Evolutionary conservation across 305 asterid species (phyloP).

Genomic region (Salvia sclarea): DNA sequence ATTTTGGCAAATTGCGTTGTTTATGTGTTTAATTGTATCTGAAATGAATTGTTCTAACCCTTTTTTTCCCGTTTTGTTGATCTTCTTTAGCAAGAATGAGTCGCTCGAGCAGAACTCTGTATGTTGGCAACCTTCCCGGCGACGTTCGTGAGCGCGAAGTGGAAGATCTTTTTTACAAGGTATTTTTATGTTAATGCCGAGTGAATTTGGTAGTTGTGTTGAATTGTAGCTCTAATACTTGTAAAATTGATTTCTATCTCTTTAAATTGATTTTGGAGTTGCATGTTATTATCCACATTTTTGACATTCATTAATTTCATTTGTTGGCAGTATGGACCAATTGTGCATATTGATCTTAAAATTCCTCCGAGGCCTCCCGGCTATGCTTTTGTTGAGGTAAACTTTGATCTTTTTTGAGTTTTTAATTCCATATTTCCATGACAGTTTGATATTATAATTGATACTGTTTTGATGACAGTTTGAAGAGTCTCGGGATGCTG

Average conservation of each 20-base stretch:
- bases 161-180: conserved; percentile 96
- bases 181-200: not conserved
- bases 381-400: conserved; percentile 97
- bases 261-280: conserved; percentile 6
- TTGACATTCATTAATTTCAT: conserved; percentile 16
- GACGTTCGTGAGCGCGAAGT: conserved; percentile 95
- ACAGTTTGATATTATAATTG: conserved; percentile 10
- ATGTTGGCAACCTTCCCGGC: conserved; percentile 98
- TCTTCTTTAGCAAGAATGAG: conserved; percentile 61
- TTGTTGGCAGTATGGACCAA: conserved; percentile 71
- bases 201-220: not conserved
- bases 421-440: no score
- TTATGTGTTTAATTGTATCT: not conserved
- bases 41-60: not conserved
- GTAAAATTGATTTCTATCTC: not conserved
- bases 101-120: conserved; percentile 93
- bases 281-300: not conserved
- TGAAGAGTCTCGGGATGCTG: conserved; percentile 97
- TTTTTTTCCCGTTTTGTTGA: not conserved
- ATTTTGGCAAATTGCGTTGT: not conserved
- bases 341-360: conserved; percentile 92
- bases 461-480: conserved; percentile 48
- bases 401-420: conserved; percentile 19
- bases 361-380: conserved; percentile 74
- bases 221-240: not conserved